Evolutionary conservation across 371 early-diverging fungal genomes (phyloP), one percentile per base, ranked within the genome.

Genomic region (Polyrhizophydium stewartii): DNA sequence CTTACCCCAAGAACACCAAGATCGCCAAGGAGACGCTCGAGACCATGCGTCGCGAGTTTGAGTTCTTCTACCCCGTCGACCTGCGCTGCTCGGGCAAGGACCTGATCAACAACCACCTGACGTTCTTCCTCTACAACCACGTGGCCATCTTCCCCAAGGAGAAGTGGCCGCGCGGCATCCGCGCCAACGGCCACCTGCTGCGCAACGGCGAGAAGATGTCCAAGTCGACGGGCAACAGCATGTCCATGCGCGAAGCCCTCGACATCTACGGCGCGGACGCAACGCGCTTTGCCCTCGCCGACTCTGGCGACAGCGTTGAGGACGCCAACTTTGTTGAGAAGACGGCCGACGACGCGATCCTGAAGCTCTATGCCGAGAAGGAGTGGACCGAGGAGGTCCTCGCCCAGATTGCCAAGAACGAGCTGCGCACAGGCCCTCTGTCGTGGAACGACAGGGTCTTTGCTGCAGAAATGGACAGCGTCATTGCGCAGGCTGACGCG

Each of bases 181-280:
- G 97, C 56, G 88, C 90, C 64, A 99, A 99, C 81, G 99, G 99
- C 40, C 97, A 99, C 76, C 81, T 99, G 77, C 76, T 98, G 79
- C 76, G 99, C 62, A 98, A 99, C 79, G 80, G 88, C 58, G 92
- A 94, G 55, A 99, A 99, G 87, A 99, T 99, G 99, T 89, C 95
- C 71, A 99, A 99, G 84, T 93, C 93, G 47, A 96, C 96, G n/a
- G 99, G 99, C 52, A 99, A 99, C 87, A 99, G 96, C 70, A 75
- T 99, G 81, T 96, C 95, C 46, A 84, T 97, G 59, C 76, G 81
- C 28, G 92, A 98, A 58, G 87, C 92, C 27, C 74, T 96, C 32
- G 81, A 81, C 33, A 91, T 88, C 70, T 99, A 90, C 70, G 97
- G 99, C 64, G 98, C 98, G 45, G 97, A 97, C 75, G 98, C 99